These are phyloP conservation scores for Fusarium guadeloupense DNA, from an alignment of 2,329 filamentous ascomycete species.

Conservation along the genomic window DNA sequence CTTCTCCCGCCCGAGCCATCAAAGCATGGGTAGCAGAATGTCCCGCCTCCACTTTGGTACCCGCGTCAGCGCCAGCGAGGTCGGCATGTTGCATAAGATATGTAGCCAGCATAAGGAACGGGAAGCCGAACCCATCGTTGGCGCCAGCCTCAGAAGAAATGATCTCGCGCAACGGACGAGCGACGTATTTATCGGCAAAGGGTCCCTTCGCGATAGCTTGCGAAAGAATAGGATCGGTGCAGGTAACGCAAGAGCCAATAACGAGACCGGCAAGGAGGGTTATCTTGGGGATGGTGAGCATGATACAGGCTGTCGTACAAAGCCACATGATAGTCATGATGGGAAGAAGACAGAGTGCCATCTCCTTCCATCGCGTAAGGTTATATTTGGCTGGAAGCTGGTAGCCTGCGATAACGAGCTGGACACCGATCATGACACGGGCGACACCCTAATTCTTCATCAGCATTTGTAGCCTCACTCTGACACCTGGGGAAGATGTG, in stretches of 20 bases:
- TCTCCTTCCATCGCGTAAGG: slow-evolving; percentile 58
- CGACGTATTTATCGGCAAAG: slow-evolving; percentile 68
- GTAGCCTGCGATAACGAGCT: slow-evolving; percentile 69
- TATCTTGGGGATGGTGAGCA: slow-evolving; percentile 64
- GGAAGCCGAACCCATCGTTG: slow-evolving; percentile 71
- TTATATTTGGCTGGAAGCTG: slow-evolving; percentile 67
- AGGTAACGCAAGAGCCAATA: slow-evolving; percentile 69
- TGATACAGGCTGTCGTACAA: slow-evolving; percentile 63
- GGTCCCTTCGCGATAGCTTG: slow-evolving; percentile 39
- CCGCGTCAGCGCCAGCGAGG: slow-evolving; percentile 25
- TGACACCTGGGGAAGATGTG: too few relatives aligned
- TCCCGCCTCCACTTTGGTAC: not conserved
- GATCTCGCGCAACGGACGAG: slow-evolving; percentile 65
- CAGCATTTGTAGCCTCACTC: not conserved
- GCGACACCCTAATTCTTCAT: slow-evolving; percentile 52
- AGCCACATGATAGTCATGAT: slow-evolving; percentile 72
- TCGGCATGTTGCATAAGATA: slow-evolving; percentile 37
- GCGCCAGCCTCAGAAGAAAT: slow-evolving; percentile 71
- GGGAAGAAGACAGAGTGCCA: slow-evolving; percentile 64
- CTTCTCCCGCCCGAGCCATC: slow-evolving; percentile 16
- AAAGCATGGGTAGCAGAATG: not conserved
- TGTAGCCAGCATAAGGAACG: slow-evolving; percentile 59
- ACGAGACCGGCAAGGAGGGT: slow-evolving; percentile 64
- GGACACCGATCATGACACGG: slow-evolving; percentile 69
- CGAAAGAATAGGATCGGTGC: slow-evolving; percentile 52